These are phyloP conservation scores for Cnidoscolus chayamansa DNA, from an alignment of 441 rosid species.

Conservation along the genomic window DNA sequence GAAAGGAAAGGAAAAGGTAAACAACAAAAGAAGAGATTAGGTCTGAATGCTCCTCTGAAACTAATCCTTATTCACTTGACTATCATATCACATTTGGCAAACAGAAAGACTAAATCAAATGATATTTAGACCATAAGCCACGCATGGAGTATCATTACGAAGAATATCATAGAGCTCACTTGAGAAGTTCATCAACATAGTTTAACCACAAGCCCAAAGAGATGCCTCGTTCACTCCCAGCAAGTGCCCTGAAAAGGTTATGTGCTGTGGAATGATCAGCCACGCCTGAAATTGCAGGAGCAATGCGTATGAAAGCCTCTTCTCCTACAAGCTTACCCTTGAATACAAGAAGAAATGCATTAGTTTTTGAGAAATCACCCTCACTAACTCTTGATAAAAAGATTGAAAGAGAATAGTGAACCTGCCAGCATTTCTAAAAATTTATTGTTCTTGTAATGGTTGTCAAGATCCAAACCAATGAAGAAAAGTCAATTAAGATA, in stretches of 20 bases:
- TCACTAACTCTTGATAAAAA: conserved; percentile 13
- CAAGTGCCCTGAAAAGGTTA: conserved; percentile 81
- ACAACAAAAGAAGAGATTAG: neutral
- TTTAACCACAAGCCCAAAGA: conserved; percentile 75
- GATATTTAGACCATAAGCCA: neutral
- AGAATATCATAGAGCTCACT: conserved; percentile 48
- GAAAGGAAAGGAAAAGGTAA: neutral
- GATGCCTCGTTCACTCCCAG: conserved; percentile 61
- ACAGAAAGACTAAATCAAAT: neutral
- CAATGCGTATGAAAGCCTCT: conserved; percentile 82
- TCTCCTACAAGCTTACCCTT: conserved; percentile 75
- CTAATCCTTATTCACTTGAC: neutral
- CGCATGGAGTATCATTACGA: neutral
- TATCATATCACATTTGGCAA: neutral
- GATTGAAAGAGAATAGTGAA: conserved; percentile 21
- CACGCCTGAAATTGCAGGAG: conserved; percentile 84
- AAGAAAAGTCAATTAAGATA: neutral
- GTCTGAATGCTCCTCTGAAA: neutral
- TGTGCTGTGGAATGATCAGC: conserved; percentile 87
- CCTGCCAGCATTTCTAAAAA: neutral
- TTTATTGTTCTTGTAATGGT: neutral
- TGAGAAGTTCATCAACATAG: conserved; percentile 81
- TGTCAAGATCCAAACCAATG: neutral
- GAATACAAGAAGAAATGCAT: conserved; percentile 28
- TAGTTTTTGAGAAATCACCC: conserved; percentile 22